Base-by-base conservation (phyloP, 306 rosid genomes). In the Prunus salicina region DNA sequence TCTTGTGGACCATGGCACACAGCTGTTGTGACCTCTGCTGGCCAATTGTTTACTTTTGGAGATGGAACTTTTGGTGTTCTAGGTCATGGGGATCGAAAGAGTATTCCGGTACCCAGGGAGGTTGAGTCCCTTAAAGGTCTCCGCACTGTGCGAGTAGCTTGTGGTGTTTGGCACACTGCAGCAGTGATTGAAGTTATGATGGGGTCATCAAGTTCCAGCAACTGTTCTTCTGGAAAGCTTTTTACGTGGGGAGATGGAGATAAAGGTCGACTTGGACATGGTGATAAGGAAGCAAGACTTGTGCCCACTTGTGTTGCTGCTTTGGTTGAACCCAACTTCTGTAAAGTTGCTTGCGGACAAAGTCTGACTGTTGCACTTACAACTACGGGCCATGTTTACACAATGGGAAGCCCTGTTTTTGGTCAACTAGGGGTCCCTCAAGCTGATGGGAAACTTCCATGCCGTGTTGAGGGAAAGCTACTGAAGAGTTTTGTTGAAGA, bases 191-290 rank as follows among this genome's bases (percentile, higher is more conserved):
- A 96, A 89, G 93, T 96, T 77, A 89, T 91, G 90, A 90, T 84
- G 73, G 96, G 97, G 51, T 87, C 88, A 78, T 91, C 98, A 46
- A 87, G 95, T 86, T 88, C 97, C 73, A 88, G 93, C 78, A 87
- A 88, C 78, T 87, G 88, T 77, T 87, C 96, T 74, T 96, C 98
- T 30, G 98, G 99, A 67, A 96, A 96, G 86, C 86, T 96, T 72
- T 96, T 91, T 82, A 96, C 99, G 69, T 96, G 99, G 99, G 99
- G 99, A 20, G 99, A 96, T 89, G 99, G 99, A 63, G 99, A 96
- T 85, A 96, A 93, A 82, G 97, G 97, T 82, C 93, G 96, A 69
- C 91, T 96, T 80, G 98, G 99, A 82, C 98, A 93, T 78, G 99
- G 98, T 72, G 96, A 91, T 72, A 96, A 81, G 87, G 97, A 91